A percentile compares a stretch with the other conserved stretches of the same genome.
Evolutionary conservation across 2,329 filamentous ascomycete species (phyloP).

Genomic region (Geosmithia flava): DNA sequence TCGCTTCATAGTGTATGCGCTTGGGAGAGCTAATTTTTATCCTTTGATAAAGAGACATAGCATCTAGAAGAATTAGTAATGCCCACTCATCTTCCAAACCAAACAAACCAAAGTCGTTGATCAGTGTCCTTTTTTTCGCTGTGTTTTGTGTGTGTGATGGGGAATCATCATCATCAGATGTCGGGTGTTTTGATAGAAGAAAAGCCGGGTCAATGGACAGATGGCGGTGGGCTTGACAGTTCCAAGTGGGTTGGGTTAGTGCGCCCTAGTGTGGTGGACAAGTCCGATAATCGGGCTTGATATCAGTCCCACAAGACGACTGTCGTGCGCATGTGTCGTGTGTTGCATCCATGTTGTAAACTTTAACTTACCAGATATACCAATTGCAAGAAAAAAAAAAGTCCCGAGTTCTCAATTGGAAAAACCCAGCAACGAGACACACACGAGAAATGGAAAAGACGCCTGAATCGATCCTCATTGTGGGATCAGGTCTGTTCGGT

Average conservation of each 20-base stretch:
- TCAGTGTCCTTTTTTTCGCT: background rate
- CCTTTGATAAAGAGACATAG: background rate
- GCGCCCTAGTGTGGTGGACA: too few relatives aligned
- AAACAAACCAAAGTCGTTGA: too few relatives aligned
- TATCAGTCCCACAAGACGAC: too few relatives aligned
- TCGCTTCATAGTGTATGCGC: background rate
- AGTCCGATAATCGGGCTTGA: too few relatives aligned
- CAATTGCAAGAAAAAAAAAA: background rate
- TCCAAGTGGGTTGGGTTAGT: too few relatives aligned
- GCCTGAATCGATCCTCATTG: conserved; percentile 47
- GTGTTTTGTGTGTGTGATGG: background rate
- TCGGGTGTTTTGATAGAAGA: too few relatives aligned
- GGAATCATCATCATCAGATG: background rate
- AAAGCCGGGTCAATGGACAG: too few relatives aligned
- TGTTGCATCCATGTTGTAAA: too few relatives aligned
- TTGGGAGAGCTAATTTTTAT: background rate
- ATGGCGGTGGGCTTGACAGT: too few relatives aligned
- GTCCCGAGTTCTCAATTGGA: too few relatives aligned
- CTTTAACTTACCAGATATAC: background rate
- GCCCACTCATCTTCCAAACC: background rate
- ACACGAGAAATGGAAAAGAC: conserved; percentile 12
- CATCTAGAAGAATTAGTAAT: background rate
- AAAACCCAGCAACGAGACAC: too few relatives aligned
- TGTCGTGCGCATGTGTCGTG: too few relatives aligned
- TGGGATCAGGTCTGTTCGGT: conserved; percentile 57